Conservation (phyloP, 768 basidiomycete genomes). For the Hygrophorus russula region DNA sequence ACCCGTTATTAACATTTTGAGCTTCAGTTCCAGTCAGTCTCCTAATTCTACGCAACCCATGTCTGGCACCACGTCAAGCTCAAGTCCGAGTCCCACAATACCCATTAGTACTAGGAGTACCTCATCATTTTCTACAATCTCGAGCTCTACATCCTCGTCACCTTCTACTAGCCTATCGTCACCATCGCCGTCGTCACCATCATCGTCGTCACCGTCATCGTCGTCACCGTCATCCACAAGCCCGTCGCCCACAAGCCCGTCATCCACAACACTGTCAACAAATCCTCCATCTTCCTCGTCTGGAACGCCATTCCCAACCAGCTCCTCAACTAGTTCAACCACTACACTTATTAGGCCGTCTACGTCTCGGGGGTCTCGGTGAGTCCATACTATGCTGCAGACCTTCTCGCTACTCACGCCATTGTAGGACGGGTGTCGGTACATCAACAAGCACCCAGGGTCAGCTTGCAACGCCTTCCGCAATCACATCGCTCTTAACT, state of each 20-base stretch:
- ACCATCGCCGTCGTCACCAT: slow-evolving; percentile 2
- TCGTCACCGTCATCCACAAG: slow-evolving; percentile 11
- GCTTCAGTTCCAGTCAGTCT: no score
- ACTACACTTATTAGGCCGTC: slow-evolving; percentile 12
- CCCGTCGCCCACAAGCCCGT: slow-evolving; percentile 8
- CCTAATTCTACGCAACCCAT: neutral
- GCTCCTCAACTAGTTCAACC: slow-evolving; percentile 11
- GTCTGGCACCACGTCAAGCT: slow-evolving; percentile 6
- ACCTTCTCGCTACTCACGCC: slow-evolving; percentile 8
- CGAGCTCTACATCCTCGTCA: slow-evolving; percentile 8
- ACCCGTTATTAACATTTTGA: no score
- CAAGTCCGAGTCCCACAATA: slow-evolving; percentile 9
- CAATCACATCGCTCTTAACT: slow-evolving; percentile 45
- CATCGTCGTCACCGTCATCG: slow-evolving; percentile 7
- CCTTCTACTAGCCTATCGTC: slow-evolving; percentile 5
- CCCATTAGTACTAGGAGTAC: neutral
- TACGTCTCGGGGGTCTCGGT: neutral
- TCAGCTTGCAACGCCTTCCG: slow-evolving; percentile 35
- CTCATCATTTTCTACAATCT: slow-evolving; percentile 4
- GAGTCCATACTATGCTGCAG: slow-evolving; percentile 3
- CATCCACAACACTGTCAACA: slow-evolving; percentile 12
- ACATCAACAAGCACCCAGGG: slow-evolving; percentile 53
- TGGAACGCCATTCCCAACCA: slow-evolving; percentile 11
- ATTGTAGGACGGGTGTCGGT: slow-evolving; percentile 39
- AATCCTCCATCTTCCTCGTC: slow-evolving; percentile 11